Percentiles rank a stretch among this genome's conserved stretches.
Evolutionary conservation across 257 asterid genomes (phyloP).

Genomic region (Solanum tarijense): DNA sequence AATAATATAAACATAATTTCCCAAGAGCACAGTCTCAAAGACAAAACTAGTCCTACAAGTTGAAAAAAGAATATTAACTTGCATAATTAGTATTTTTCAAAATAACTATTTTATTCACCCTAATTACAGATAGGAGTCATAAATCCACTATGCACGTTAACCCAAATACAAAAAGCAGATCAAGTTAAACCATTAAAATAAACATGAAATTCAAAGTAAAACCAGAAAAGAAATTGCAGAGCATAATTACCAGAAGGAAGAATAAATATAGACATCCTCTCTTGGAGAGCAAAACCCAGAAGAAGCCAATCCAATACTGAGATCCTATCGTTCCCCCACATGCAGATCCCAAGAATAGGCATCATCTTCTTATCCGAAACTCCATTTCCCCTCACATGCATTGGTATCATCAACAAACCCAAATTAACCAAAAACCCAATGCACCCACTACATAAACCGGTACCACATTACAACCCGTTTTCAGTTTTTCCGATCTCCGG

Average conservation of each 20-base stretch:
- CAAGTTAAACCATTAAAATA: background rate
- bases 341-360: background rate
- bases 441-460: background rate
- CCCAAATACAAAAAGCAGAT: background rate
- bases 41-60: background rate
- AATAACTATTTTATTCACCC: background rate
- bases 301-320: background rate
- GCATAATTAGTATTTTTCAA: background rate
- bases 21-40: background rate
- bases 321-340: background rate
- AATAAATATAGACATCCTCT: background rate
- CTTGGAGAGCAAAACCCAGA: background rate
- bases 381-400: background rate
- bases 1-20: background rate
- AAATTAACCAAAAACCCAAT: background rate
- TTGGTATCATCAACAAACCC: constrained; percentile 1
- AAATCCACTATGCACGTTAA: background rate
- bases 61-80: background rate
- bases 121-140: background rate
- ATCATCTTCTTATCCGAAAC: background rate
- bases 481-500: background rate
- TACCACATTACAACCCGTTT: background rate
- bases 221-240: background rate
- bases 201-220: background rate
- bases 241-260: background rate